These are phyloP conservation scores for Pistacia vera DNA, from an alignment of 345 rosid genomes.

Conservation along the genomic window DNA sequence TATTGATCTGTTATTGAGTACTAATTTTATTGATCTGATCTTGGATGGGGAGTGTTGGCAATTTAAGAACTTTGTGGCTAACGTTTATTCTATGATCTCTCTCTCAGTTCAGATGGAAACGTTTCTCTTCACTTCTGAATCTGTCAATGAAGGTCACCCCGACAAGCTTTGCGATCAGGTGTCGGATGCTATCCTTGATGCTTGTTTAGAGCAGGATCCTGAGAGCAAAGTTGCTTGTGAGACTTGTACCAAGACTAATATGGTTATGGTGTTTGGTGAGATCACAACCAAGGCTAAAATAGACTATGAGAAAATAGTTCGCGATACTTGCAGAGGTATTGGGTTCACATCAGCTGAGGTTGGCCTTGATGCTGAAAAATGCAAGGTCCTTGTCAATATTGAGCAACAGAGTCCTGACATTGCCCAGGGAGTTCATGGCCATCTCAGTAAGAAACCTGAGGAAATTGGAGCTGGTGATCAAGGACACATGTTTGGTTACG, in stretches of 20 bases:
- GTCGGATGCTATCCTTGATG: slow-evolving; percentile 82
- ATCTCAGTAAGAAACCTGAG: slow-evolving; percentile 74
- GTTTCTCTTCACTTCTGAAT: slow-evolving; percentile 82
- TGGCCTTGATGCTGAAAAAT: slow-evolving; percentile 77
- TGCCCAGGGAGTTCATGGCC: slow-evolving; percentile 87
- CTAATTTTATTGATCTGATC: background rate
- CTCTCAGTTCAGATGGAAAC: slow-evolving; percentile 54
- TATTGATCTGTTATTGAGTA: too few relatives aligned
- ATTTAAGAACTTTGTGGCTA: background rate
- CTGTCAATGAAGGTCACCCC: slow-evolving; percentile 85
- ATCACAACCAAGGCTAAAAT: slow-evolving; percentile 76
- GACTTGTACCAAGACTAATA: slow-evolving; percentile 82
- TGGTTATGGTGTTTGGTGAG: slow-evolving; percentile 89
- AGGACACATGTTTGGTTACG: slow-evolving; percentile 86
- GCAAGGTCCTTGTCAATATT: slow-evolving; percentile 74
- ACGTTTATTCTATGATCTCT: slow-evolving; percentile 6
- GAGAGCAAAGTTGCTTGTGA: slow-evolving; percentile 88
- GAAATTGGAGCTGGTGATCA: slow-evolving; percentile 93
- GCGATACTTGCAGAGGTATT: slow-evolving; percentile 74
- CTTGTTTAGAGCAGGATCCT: slow-evolving; percentile 80
- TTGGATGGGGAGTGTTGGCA: background rate
- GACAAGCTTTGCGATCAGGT: slow-evolving; percentile 87
- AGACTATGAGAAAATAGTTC: slow-evolving; percentile 72
- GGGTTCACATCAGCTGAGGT: slow-evolving; percentile 73
- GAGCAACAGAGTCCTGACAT: slow-evolving; percentile 86